Conservation (phyloP, 2,329 filamentous ascomycete species). For the Cladosporium velox region DNA sequence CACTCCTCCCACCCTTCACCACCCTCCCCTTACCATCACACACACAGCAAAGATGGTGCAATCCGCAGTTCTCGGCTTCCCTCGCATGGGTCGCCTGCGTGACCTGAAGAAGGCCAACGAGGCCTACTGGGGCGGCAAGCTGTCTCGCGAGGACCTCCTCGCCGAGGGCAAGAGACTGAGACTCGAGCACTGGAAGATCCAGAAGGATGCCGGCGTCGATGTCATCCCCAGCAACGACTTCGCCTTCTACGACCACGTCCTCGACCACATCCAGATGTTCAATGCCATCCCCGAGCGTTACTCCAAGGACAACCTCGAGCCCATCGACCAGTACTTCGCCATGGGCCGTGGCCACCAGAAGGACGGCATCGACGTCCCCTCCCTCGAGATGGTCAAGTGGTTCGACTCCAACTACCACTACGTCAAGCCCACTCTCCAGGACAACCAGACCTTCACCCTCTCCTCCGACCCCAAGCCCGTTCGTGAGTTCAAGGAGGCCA, state of each 20-base stretch:
- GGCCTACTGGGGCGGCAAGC: slow-evolving; percentile 94
- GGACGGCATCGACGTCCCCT: slow-evolving; percentile 86
- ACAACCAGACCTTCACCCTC: slow-evolving; percentile 96
- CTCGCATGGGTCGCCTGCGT: slow-evolving; percentile 96
- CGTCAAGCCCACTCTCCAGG: slow-evolving; percentile 97
- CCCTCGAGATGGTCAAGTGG: slow-evolving; percentile 98
- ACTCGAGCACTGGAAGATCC: slow-evolving; percentile 98
- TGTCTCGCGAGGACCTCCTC: slow-evolving; percentile 86
- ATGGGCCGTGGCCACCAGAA: slow-evolving; percentile 99
- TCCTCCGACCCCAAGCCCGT: slow-evolving; percentile 87
- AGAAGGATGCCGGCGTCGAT: slow-evolving; percentile 97
- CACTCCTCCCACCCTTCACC: neutral
- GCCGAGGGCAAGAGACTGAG: slow-evolving; percentile 95
- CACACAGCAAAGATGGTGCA: slow-evolving; percentile 48
- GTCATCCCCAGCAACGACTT: slow-evolving; percentile 99
- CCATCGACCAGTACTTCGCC: slow-evolving; percentile 97
- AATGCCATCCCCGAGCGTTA: slow-evolving; percentile 92
- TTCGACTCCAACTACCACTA: slow-evolving; percentile 99
- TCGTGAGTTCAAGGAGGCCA: slow-evolving; percentile 91
- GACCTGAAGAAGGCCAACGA: slow-evolving; percentile 99
- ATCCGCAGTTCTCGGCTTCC: slow-evolving; percentile 89
- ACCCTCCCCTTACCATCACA: slow-evolving; percentile 18
- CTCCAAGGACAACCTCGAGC: slow-evolving; percentile 81
- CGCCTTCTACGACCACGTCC: slow-evolving; percentile 95
- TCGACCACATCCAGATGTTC: slow-evolving; percentile 97